Percentiles rank a stretch among this genome's conserved stretches.
Conservation (phyloP, 306 rosid genomes). For the Sphenostylis stenocarpa region DNA sequence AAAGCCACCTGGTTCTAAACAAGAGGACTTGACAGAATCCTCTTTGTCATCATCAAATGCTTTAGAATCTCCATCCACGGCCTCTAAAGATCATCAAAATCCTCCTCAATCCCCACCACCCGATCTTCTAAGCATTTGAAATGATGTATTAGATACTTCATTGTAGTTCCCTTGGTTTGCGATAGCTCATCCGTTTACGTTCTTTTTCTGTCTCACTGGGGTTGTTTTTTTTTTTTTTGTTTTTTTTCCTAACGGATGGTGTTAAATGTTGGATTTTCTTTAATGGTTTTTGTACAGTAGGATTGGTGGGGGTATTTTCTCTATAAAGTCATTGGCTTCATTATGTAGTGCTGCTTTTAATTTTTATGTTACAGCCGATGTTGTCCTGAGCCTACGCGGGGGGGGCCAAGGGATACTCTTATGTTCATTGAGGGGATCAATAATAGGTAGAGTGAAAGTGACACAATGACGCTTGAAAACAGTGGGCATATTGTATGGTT, state of each 20-base stretch:
- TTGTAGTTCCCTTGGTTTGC: constrained; percentile 35
- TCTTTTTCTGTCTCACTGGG: constrained; percentile 28
- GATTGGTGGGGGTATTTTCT: constrained; percentile 46
- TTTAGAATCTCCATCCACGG: constrained; percentile 46
- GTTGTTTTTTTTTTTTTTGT: constrained; percentile 10
- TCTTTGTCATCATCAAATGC: constrained; percentile 48
- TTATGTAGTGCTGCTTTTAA: constrained; percentile 40
- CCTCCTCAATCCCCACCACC: constrained; percentile 63
- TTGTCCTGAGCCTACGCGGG: constrained; percentile 36
- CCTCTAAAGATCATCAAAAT: constrained; percentile 46
- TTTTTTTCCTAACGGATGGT: constrained; percentile 45
- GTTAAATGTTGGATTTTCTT: constrained; percentile 44
- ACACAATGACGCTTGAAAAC: constrained; percentile 37
- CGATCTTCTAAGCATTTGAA: constrained; percentile 90
- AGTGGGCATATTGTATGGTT: constrained; percentile 18
- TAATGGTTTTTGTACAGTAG: constrained; percentile 62
- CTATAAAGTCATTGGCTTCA: constrained; percentile 27
- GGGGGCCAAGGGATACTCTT: constrained; percentile 6
- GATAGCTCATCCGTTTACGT: constrained; percentile 26
- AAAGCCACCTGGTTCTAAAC: constrained; percentile 55
- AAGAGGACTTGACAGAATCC: constrained; percentile 52
- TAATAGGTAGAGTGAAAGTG: constrained; percentile 35
- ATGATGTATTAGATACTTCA: constrained; percentile 24
- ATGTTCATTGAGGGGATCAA: background rate
- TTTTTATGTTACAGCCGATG: constrained; percentile 34